Percentiles rank a stretch among this genome's conserved stretches.
Evolutionary conservation across 169 alveolate genomes (phyloP).

Genomic region (Plasmodium ovale): DNA sequence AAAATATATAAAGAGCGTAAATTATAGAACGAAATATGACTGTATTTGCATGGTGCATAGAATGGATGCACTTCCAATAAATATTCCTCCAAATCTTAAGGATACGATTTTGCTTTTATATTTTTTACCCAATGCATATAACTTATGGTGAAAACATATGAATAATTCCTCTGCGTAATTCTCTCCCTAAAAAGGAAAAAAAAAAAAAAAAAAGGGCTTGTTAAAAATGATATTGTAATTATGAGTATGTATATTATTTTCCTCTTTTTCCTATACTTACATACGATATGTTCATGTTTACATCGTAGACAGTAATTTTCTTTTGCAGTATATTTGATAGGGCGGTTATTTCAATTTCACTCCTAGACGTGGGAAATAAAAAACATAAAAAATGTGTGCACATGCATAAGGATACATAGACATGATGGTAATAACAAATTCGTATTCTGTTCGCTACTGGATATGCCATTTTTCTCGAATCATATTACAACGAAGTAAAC

Average conservation of each 20-base stretch:
- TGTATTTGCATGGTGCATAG: too few relatives aligned
- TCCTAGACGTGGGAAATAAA: slow-evolving; percentile 8
- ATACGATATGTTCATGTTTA: slow-evolving; percentile 57
- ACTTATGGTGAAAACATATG: slow-evolving; percentile 65
- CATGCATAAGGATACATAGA: neutral
- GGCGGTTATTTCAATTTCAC: slow-evolving; percentile 75
- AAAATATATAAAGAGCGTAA: neutral
- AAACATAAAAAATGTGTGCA: neutral
- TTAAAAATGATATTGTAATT: neutral
- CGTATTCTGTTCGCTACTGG: too few relatives aligned
- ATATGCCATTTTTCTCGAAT: too few relatives aligned
- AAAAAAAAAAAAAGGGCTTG: neutral
- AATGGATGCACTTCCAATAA: too few relatives aligned
- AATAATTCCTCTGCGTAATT: slow-evolving; percentile 44
- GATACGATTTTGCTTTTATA: too few relatives aligned
- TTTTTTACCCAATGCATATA: slow-evolving; percentile 63
- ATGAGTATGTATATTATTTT: neutral
- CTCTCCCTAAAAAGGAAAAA: slow-evolving; percentile 41
- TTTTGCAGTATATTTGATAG: slow-evolving; percentile 43
- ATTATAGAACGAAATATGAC: neutral
- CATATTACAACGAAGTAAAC: too few relatives aligned
- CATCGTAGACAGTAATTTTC: slow-evolving; percentile 64
- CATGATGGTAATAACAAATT: neutral
- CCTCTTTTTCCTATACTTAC: slow-evolving; percentile 4
- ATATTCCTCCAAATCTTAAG: too few relatives aligned